These are phyloP conservation scores for Blastocystis hominis DNA, from an alignment of 352 stramenopile species.

Conservation along the genomic window DNA sequence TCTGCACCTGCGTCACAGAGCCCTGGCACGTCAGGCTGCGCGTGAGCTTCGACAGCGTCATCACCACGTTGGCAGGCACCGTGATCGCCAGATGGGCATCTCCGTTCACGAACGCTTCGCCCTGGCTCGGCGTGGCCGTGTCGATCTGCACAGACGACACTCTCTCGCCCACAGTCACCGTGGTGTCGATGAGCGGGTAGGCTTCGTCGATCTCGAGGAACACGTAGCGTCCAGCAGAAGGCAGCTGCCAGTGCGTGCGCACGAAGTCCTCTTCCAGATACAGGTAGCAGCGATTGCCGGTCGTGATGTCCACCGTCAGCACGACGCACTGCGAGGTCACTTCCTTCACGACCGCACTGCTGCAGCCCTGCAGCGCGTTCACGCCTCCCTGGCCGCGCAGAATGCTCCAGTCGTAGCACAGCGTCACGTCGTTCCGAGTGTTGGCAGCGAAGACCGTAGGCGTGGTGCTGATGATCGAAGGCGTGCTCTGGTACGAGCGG, in stretches of 20 bases:
- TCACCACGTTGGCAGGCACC: neutral
- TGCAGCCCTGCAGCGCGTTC: neutral
- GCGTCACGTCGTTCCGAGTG: neutral
- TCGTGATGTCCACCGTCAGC: neutral
- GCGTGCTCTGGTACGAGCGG: conserved; percentile 15
- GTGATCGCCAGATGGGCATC: neutral
- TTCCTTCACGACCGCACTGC: neutral
- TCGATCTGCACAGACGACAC: neutral
- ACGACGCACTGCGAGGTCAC: neutral
- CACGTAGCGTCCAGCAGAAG: neutral
- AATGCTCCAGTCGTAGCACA: conserved; percentile 42
- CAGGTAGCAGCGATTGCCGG: conserved; percentile 25
- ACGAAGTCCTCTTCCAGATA: conserved; percentile 50
- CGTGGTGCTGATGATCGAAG: neutral
- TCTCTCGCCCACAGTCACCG: neutral
- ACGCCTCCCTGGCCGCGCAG: neutral
- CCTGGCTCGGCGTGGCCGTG: neutral
- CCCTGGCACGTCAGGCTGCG: neutral
- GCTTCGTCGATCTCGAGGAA: conserved; percentile 28
- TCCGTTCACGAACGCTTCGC: neutral
- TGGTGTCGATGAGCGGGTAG: neutral
- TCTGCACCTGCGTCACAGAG: neutral
- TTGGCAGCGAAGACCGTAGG: neutral
- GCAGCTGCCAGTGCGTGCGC: neutral
- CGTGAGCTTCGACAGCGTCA: neutral